Evolutionary conservation across 75 land plant species (phyloP).

Genomic region (Isoetes taiwanensis): DNA sequence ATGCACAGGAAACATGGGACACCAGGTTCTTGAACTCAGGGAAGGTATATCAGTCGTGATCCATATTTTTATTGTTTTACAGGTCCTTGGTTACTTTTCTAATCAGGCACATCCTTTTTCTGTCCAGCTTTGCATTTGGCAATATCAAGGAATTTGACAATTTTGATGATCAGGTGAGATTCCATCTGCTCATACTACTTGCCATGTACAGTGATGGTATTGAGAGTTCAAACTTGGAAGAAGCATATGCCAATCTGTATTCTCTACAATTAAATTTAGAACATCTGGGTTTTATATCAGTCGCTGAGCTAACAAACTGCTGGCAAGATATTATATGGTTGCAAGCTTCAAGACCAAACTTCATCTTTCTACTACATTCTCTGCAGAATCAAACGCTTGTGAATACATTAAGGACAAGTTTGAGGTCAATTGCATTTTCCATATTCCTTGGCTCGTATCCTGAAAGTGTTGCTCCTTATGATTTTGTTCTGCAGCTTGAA

Average conservation of each 20-base stretch:
- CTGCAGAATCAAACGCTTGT: conserved; percentile 13
- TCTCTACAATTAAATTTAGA: conserved; percentile 3
- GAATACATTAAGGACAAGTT: conserved; percentile 16
- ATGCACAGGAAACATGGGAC: neutral
- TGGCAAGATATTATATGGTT: conserved; percentile 18
- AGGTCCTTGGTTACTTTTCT: too few relatives aligned
- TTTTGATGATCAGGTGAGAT: conserved; percentile 23
- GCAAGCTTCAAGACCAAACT: neutral
- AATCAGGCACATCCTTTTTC: too few relatives aligned
- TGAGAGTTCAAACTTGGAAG: conserved; percentile 6
- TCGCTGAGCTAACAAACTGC: conserved; percentile 11
- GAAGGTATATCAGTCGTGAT: too few relatives aligned
- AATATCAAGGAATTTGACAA: too few relatives aligned
- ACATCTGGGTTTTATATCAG: conserved; percentile 12
- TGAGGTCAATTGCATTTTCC: conserved; percentile 18
- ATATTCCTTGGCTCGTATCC: conserved; percentile 19
- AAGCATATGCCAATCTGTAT: conserved; percentile 18
- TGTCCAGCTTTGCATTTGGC: too few relatives aligned
- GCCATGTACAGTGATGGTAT: conserved; percentile 21
- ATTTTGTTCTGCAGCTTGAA: conserved; percentile 10
- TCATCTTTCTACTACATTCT: conserved; percentile 16
- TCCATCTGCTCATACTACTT: conserved; percentile 18
- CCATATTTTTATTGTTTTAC: too few relatives aligned
- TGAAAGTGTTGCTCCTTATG: conserved; percentile 24
- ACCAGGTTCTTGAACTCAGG: too few relatives aligned